phyloP scores from a whole-genome alignment of 2,329 filamentous ascomycete genomes.

The Graphiopsis chlorocephala region DNA sequence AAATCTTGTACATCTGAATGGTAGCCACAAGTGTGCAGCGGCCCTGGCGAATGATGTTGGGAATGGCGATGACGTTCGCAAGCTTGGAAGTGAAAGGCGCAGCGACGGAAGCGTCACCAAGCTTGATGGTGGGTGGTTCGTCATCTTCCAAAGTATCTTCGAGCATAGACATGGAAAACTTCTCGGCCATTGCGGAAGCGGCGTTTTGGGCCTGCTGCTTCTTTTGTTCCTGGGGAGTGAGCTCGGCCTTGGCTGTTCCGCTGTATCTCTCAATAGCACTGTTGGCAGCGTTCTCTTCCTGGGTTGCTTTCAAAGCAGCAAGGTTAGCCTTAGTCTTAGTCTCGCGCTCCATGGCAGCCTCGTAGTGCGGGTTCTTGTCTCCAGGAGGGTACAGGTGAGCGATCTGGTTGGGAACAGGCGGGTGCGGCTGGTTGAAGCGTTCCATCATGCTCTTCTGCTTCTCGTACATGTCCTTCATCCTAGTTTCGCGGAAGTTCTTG shows the following conservation, averaged over 20 bases:
- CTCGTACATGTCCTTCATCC: slow-evolving; percentile 98
- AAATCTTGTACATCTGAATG: slow-evolving; percentile 99
- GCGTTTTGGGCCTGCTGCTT: slow-evolving; percentile 63
- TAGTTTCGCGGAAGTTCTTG: slow-evolving; percentile 88
- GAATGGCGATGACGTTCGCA: slow-evolving; percentile 92
- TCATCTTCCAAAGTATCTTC: slow-evolving; percentile 82
- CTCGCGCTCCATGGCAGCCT: slow-evolving; percentile 86
- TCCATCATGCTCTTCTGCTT: slow-evolving; percentile 91
- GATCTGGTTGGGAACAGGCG: slow-evolving; percentile 88
- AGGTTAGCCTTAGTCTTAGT: slow-evolving; percentile 70
- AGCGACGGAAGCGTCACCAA: slow-evolving; percentile 94
- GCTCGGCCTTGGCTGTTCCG: slow-evolving; percentile 23
- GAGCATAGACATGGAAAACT: slow-evolving; percentile 83
- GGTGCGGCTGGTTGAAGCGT: slow-evolving; percentile 87
- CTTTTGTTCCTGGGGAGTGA: slow-evolving; percentile 49
- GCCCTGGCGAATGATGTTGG: slow-evolving; percentile 97
- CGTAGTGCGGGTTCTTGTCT: slow-evolving; percentile 86
- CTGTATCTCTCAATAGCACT: slow-evolving; percentile 27
- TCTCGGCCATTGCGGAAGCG: slow-evolving; percentile 78
- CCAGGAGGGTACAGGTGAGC: slow-evolving; percentile 93
- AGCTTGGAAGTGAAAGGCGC: slow-evolving; percentile 98
- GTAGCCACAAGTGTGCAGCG: slow-evolving; percentile 96
- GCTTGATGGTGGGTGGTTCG: slow-evolving; percentile 92
- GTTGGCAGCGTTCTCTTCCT: slow-evolving; percentile 48
- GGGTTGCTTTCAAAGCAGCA: slow-evolving; percentile 44